Evolutionary conservation across 805 yeast genomes (phyloP).

Genomic region (Cyberlindnera mycetangii): DNA sequence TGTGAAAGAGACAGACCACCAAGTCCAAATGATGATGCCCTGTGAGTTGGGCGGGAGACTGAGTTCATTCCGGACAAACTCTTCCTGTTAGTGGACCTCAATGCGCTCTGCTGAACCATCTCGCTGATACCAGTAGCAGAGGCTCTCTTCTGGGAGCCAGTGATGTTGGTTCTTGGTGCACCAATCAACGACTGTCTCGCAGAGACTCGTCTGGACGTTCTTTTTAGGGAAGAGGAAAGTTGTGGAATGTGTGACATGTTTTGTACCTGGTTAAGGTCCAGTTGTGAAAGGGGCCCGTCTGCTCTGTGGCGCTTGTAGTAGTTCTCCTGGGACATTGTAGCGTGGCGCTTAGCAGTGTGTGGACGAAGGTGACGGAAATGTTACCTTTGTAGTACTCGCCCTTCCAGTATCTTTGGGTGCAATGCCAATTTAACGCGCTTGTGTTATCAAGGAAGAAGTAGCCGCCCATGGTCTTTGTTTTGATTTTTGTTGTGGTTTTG

Average conservation of each 20-base stretch:
- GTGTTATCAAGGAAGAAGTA: background rate
- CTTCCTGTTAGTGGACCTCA: conserved; percentile 24
- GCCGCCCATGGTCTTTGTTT: conserved; percentile 1
- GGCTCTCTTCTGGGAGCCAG: conserved; percentile 18
- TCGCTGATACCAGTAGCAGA: conserved; percentile 27
- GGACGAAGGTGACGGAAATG: no score
- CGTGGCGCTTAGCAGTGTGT: no score
- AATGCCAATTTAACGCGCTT: background rate
- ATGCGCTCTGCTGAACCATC: conserved; percentile 27
- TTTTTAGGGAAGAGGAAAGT: conserved; percentile 24
- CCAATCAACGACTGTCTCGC: conserved; percentile 32
- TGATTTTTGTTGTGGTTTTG: conserved; percentile 1
- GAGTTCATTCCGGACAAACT: conserved; percentile 21
- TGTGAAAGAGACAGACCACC: conserved; percentile 24
- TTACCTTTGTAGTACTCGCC: no score
- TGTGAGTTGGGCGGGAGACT: conserved; percentile 18
- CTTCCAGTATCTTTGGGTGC: background rate
- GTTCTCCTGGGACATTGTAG: conserved; percentile 27
- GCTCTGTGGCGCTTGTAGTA: conserved; percentile 19
- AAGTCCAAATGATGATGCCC: conserved; percentile 27
- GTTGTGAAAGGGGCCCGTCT: conserved; percentile 24
- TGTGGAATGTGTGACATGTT: conserved; percentile 28
- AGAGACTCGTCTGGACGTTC: conserved; percentile 22
- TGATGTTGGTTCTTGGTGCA: conserved; percentile 25
- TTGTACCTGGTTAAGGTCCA: conserved; percentile 27